A percentile compares a stretch with the other conserved stretches of the same genome.
These are phyloP conservation scores for Jacaranda copaia DNA, from an alignment of 257 asterid species.

Conservation along the genomic window DNA sequence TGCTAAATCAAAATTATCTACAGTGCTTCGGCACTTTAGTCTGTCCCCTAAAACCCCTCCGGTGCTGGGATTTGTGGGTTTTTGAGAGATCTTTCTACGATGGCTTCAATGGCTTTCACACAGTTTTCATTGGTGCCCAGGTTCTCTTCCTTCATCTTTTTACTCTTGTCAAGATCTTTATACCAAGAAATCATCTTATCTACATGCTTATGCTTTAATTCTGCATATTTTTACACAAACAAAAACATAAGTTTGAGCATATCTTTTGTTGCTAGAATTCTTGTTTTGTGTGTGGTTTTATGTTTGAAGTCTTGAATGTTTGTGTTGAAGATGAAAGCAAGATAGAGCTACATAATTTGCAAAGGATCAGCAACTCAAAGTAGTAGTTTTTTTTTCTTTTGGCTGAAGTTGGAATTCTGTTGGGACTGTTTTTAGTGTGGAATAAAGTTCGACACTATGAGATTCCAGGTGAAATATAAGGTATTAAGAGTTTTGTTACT, in stretches of 20 bases:
- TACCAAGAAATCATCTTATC: conserved; percentile 8
- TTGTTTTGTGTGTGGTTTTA: neutral
- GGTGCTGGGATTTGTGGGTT: conserved; percentile 43
- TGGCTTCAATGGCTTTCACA: conserved; percentile 74
- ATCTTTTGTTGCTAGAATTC: neutral
- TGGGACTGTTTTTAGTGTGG: conserved; percentile 5
- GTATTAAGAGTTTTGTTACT: conserved; percentile 6
- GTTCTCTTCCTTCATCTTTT: conserved; percentile 51
- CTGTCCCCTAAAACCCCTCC: conserved; percentile 69
- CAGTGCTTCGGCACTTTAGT: conserved; percentile 12
- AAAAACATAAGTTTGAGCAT: neutral
- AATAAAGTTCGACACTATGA: conserved; percentile 14
- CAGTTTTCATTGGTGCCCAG: conserved; percentile 74
- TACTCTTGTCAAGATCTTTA: neutral
- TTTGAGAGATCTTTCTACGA: conserved; percentile 44
- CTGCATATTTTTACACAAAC: neutral
- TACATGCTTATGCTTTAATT: conserved; percentile 14
- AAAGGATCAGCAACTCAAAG: neutral
- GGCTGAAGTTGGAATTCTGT: conserved; percentile 11
- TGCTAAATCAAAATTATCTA: conserved; percentile 43
- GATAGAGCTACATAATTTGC: neutral
- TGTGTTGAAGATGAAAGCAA: neutral
- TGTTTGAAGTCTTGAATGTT: conserved; percentile 4
- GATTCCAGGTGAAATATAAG: conserved; percentile 9
- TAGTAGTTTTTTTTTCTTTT: neutral